Evolutionary conservation across 2,329 filamentous ascomycete species (phyloP).

Genomic region (Ceratocystiopsis brevicomis): DNA sequence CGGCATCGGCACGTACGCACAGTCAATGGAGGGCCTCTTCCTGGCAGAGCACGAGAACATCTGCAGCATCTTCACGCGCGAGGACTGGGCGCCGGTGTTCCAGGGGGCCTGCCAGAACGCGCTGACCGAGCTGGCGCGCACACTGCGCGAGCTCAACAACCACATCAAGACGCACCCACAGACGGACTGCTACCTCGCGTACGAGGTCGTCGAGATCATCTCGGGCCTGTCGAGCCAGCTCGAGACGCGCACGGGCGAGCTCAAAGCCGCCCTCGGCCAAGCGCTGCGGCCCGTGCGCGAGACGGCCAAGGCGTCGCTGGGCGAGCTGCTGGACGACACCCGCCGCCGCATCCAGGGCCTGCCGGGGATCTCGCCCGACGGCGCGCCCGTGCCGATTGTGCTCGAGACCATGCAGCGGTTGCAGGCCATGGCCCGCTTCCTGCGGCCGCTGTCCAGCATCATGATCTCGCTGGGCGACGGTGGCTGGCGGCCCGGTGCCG

Average conservation of each 20-base stretch:
- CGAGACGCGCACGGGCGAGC: constrained; percentile 56
- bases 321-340: constrained; percentile 68
- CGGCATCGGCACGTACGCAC: constrained; percentile 76
- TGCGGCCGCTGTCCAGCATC: constrained; percentile 70
- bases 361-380: constrained; percentile 56
- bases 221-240: constrained; percentile 60
- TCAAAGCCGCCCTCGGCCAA: constrained; percentile 67
- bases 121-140: constrained; percentile 66
- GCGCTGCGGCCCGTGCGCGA: constrained; percentile 79
- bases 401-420: constrained; percentile 72
- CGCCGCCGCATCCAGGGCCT: constrained; percentile 48
- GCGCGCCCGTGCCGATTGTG: constrained; percentile 58
- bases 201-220: constrained; percentile 85
- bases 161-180: constrained; percentile 74
- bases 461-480: constrained; percentile 85
- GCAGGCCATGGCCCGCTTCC: constrained; percentile 71
- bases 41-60: constrained; percentile 82
- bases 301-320: constrained; percentile 72
- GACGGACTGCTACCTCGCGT: constrained; percentile 87
- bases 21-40: constrained; percentile 73
- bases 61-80: constrained; percentile 64
- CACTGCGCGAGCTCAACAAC: constrained; percentile 69
- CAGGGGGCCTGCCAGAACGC: constrained; percentile 60
- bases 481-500: constrained; percentile 48
- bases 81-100: constrained; percentile 68